These are phyloP conservation scores for Ceratocystis variospora DNA, from an alignment of 2,329 filamentous ascomycete genomes.

Conservation along the genomic window DNA sequence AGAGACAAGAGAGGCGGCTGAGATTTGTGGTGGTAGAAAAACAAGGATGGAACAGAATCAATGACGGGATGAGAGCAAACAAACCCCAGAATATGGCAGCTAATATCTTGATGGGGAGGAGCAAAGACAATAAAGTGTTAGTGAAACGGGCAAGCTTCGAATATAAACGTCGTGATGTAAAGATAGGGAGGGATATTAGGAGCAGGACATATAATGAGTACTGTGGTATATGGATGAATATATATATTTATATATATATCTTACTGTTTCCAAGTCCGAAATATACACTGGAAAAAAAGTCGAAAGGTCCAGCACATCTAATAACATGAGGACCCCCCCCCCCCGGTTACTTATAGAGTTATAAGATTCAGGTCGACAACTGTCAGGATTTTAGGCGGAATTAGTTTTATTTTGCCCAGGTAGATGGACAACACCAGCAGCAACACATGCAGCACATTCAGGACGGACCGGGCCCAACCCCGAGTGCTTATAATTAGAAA, in stretches of 20 bases:
- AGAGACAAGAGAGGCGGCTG: background rate
- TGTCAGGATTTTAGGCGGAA: background rate
- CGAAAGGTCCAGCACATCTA: background rate
- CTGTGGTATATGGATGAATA: background rate
- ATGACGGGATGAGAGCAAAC: background rate
- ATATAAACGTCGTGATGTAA: slow-evolving; percentile 1
- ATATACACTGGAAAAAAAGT: background rate
- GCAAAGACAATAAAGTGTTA: background rate
- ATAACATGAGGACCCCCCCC: background rate
- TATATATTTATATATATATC: too few species aligned
- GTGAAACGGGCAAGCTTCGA: background rate
- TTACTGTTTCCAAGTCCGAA: background rate
- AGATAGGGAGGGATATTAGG: background rate
- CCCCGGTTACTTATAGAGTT: background rate
- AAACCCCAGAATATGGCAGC: background rate
- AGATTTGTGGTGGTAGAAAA: background rate
- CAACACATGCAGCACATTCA: too few species aligned
- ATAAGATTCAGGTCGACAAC: background rate
- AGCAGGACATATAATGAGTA: background rate
- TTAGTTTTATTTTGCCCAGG: background rate
- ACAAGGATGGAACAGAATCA: background rate
- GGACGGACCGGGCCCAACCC: too few species aligned
- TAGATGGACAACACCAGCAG: background rate
- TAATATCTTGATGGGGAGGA: background rate
- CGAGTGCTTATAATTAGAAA: too few species aligned